Conservation (phyloP, 2,329 filamentous ascomycete species). For the Apiospora rasikravindrae region DNA sequence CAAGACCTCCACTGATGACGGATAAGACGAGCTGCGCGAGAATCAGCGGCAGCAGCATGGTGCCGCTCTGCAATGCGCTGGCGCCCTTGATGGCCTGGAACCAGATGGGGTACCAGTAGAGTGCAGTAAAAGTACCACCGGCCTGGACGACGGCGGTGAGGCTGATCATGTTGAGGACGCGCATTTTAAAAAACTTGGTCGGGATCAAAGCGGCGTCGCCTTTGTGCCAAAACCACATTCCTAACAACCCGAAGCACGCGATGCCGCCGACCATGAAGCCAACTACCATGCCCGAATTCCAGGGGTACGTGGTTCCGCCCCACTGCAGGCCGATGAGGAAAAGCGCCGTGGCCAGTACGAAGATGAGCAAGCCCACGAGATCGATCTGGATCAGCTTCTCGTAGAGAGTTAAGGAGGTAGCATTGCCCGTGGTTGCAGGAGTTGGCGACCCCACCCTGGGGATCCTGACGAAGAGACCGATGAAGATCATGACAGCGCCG, state of each 20-base stretch:
- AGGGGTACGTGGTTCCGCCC: slow-evolving; percentile 45
- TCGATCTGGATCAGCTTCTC: slow-evolving; percentile 53
- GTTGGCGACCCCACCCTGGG: slow-evolving; percentile 33
- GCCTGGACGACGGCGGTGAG: slow-evolving; percentile 31
- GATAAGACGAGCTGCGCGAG: slow-evolving; percentile 56
- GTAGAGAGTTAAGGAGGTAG: slow-evolving; percentile 38
- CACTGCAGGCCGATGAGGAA: slow-evolving; percentile 54
- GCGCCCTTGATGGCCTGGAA: slow-evolving; percentile 60
- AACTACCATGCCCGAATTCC: slow-evolving; percentile 43
- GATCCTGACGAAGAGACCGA: slow-evolving; percentile 53
- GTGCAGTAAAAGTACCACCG: slow-evolving; percentile 28
- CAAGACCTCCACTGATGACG: slow-evolving; percentile 46
- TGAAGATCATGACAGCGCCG: slow-evolving; percentile 51
- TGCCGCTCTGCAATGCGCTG: slow-evolving; percentile 56
- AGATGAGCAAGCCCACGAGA: slow-evolving; percentile 52
- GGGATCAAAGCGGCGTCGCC: slow-evolving; percentile 47
- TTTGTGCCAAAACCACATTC: slow-evolving; percentile 42
- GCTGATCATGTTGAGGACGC: slow-evolving; percentile 29
- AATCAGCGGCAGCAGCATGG: slow-evolving; percentile 59
- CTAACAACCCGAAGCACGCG: slow-evolving; percentile 37
- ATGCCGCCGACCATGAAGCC: slow-evolving; percentile 50
- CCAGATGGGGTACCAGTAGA: slow-evolving; percentile 48
- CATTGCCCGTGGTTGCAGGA: slow-evolving; percentile 28
- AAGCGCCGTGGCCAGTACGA: slow-evolving; percentile 58
- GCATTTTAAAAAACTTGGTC: slow-evolving; percentile 27